Base-by-base conservation (phyloP, 2,329 filamentous ascomycete species). In the Aspergillus sp. region DNA sequence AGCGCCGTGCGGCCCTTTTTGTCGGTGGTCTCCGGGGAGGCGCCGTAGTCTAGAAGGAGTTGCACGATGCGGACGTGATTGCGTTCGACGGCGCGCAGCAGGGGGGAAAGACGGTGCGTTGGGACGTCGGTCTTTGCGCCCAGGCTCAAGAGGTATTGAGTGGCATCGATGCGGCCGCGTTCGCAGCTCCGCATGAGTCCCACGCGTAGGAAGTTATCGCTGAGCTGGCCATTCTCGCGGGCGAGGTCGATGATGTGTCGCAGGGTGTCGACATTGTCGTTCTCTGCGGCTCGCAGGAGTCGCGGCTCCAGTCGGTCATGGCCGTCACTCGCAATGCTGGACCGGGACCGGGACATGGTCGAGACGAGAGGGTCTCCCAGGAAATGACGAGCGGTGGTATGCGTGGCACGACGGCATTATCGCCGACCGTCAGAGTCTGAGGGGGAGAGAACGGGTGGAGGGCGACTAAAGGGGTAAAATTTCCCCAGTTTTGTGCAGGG, bases 1-100 rank as follows among this genome's bases (percentile, higher is more conserved):
- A 77, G 55, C 40, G 69, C 71, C 38, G 73, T 76, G 14, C 73
- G 64, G 4, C 73, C 72, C 52, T 76, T 78, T 45, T 76, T 73
- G 61, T 82, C 79, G 16, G 55, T 45, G n/a, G 55, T 62, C 46
- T 71, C 66, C 3, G 64, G 59, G 17, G 63, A 62, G 1, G 67
- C 68, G 9, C 69, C 67, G 34, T 67, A 58, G 29, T 71, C 69
- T 3, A 72, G 64, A 13, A 81, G 65, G 44, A 81, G 58, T 52
- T 68, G 67, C 38, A 78, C 67, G 5, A 79, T 80, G 6, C 74
- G 72, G 7, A 71, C 67, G 50, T 73, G 68, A 25, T 73, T 68
- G 16, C 64, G 66, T 57, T 73, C 70, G 7, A 73, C 71, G 20
- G 72, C 71, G 19, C 69, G 65, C 20, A 72, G 63, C 1, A 75